Conservation (phyloP, 1,139 yeast genomes). For the Hansenula sp. region DNA sequence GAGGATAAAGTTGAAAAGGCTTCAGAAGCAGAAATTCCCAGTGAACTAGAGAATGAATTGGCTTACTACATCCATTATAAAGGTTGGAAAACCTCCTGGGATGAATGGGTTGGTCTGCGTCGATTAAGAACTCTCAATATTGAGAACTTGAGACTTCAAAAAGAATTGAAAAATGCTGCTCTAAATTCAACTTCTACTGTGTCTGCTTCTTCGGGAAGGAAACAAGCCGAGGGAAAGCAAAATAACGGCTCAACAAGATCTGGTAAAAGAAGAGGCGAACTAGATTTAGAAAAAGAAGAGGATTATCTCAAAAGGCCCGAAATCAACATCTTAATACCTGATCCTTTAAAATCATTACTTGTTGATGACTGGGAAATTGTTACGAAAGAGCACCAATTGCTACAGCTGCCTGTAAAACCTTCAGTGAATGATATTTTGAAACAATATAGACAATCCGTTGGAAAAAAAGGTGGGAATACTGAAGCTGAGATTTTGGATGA, state of each 20-base stretch:
- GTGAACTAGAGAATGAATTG: slow-evolving; percentile 33
- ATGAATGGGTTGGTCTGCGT: slow-evolving; percentile 84
- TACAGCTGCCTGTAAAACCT: slow-evolving; percentile 54
- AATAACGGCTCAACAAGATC: slow-evolving; percentile 8
- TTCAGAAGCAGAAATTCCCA: slow-evolving; percentile 39
- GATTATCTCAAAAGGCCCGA: slow-evolving; percentile 42
- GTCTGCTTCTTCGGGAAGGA: slow-evolving; percentile 13
- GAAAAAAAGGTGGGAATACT: slow-evolving; percentile 27
- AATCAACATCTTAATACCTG: slow-evolving; percentile 55
- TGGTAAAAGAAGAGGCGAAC: slow-evolving; percentile 19
- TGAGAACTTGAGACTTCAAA: slow-evolving; percentile 64
- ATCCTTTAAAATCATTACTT: slow-evolving; percentile 60
- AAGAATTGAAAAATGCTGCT: slow-evolving; percentile 54
- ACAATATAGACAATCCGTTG: slow-evolving; percentile 34
- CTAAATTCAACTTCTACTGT: slow-evolving; percentile 16
- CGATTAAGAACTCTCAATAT: slow-evolving; percentile 67
- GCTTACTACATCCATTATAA: slow-evolving; percentile 80
- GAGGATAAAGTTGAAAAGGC: slow-evolving; percentile 28
- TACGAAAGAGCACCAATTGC: slow-evolving; percentile 72
- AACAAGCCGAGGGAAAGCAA: slow-evolving; percentile 10
- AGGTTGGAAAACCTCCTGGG: slow-evolving; percentile 97
- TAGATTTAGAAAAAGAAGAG: slow-evolving; percentile 29
- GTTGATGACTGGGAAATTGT: slow-evolving; percentile 94
- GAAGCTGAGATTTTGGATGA: slow-evolving; percentile 62
- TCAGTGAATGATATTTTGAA: slow-evolving; percentile 50